Evolutionary conservation across 495 filamentous ascomycete species (phyloP), one percentile per base, ranked within the genome.

Genomic region (Hyaloscypha bicolor): DNA sequence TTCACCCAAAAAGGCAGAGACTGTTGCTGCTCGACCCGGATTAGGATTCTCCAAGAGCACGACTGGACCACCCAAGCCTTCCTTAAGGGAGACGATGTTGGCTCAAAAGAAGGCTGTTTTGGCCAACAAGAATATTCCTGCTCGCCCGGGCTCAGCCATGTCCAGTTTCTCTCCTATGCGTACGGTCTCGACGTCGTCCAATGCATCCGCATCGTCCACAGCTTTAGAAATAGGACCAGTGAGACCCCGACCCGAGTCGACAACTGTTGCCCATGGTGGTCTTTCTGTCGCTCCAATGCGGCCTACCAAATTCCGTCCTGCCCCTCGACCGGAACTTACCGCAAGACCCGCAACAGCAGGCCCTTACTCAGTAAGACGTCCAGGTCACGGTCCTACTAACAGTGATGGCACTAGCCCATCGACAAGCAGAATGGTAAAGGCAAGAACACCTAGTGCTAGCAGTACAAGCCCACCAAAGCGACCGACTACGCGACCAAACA

Each of bases 71-170:
- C 60, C 82, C 79, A 76, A 85, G 88, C 76, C 93, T 81, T 85
- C 82, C 55, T 57, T 87, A 21, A 79, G 82, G 65, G 93, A 97
- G 66, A 86, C 91, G 9, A 94, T 97, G 79, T 82, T 93, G 63
- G 93, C 92, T 6, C 89, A 93, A 67, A 94, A 93, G 79, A 91
- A 86, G 73, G 86, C 85, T 32, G 84, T 85, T 48, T 77, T 86
- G 60, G 82, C 83, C 63, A 77, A 83, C 31, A 89, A 83, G 74
- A 84, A 82, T 51, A 72, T 90, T 21, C 88, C 87, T 22, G 80
- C 88, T 51, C 86, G 92, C 19, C 90, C 92, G 5, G 90, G 85
- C 62, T 94, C 93, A 33, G 91, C 91, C 59, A 91, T 90, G 84
- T 80, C 88, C 22, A 80, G 81, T 52, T 83, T 90, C 55, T 85